phyloP scores from a whole-genome alignment of 1,139 yeast species.

The Blastobotrys indianensis region DNA sequence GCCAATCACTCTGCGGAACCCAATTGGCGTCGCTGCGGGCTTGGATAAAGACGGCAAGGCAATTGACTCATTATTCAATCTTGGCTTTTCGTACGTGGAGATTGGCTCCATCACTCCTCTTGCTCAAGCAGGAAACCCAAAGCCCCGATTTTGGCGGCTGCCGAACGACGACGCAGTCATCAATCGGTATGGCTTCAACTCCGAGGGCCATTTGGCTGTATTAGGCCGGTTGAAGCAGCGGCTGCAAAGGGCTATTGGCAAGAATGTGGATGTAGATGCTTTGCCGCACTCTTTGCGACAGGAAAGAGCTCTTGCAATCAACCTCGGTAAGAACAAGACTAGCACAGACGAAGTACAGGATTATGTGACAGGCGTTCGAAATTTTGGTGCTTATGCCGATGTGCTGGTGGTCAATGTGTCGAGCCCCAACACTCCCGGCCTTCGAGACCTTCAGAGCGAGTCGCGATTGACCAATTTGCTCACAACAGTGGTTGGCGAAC shows the following conservation, averaged over 20 bases:
- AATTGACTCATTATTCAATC: constrained; percentile 69
- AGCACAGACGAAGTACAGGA: constrained; percentile 81
- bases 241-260: constrained; percentile 31
- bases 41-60: constrained; percentile 92
- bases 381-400: constrained; percentile 81
- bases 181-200: constrained; percentile 91
- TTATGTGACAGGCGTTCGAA: constrained; percentile 74
- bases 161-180: constrained; percentile 84
- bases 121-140: constrained; percentile 91
- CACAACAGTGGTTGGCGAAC: constrained; percentile 40
- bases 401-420: constrained; percentile 89
- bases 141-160: constrained; percentile 83
- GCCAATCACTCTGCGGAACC: constrained; percentile 49
- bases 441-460: constrained; percentile 79
- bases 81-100: constrained; percentile 88
- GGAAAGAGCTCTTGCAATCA: constrained; percentile 68
- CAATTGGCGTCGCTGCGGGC: constrained; percentile 94
- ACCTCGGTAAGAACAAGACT: constrained; percentile 84
- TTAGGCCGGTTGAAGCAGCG: constrained; percentile 59
- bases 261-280: constrained; percentile 15
- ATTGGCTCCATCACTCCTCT: constrained; percentile 90
- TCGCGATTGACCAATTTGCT: constrained; percentile 62
- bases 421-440: constrained; percentile 94
- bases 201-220: constrained; percentile 78
- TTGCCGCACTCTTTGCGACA: constrained; percentile 45